These are phyloP conservation scores for Leishmania major DNA, from an alignment of 208 protist species.

Conservation along the genomic window DNA sequence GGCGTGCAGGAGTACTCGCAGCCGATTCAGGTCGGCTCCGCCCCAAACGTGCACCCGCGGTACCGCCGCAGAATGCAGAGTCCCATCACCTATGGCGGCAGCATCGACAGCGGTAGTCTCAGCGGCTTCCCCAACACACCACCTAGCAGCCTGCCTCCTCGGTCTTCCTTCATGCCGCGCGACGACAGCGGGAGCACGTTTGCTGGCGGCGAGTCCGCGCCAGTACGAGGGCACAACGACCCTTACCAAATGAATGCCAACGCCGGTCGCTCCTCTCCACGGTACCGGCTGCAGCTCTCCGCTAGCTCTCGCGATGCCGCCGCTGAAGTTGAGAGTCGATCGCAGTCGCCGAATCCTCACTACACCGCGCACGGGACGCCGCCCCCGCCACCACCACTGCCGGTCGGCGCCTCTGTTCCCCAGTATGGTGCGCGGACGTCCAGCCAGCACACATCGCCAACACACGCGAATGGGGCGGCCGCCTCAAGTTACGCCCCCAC, in stretches of 20 bases:
- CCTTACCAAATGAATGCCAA: conserved; percentile 28
- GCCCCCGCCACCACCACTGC: not conserved
- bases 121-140: conserved; percentile 28
- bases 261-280: conserved; percentile 22
- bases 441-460: not conserved
- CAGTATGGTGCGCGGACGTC: not conserved
- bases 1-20: conserved; percentile 29
- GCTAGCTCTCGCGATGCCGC: conserved; percentile 14
- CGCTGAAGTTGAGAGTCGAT: conserved; percentile 11
- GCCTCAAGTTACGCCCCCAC: conserved; percentile 36
- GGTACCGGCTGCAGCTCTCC: conserved; percentile 16
- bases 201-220: conserved; percentile 18
- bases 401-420: not conserved
- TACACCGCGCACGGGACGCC: conserved; percentile 3
- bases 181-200: conserved; percentile 22
- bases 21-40: conserved; percentile 36
- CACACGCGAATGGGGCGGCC: not conserved
- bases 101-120: conserved; percentile 22
- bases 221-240: conserved; percentile 22
- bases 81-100: conserved; percentile 16
- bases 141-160: conserved; percentile 26
- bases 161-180: conserved; percentile 23
- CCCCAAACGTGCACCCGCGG: conserved; percentile 33
- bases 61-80: conserved; percentile 32
- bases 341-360: conserved; percentile 11